Conservation (phyloP, 805 yeast genomes). For the Cyberlindnera petersonii region DNA sequence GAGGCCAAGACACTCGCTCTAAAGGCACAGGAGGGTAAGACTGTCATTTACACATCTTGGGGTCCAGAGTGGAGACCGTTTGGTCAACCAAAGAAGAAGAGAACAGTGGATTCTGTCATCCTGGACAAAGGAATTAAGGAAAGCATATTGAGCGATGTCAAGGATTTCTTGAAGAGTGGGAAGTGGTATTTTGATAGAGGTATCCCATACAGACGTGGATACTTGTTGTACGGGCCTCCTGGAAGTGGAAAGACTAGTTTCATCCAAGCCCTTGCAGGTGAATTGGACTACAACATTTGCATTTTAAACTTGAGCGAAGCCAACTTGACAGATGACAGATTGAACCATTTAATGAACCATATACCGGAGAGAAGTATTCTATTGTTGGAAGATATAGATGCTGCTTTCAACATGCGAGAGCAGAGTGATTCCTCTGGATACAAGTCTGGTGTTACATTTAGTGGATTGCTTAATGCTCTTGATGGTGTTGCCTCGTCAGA, state of each 20-base stretch:
- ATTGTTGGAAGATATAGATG: constrained; percentile 89
- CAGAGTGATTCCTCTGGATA: constrained; percentile 76
- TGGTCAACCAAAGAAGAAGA: constrained; percentile 89
- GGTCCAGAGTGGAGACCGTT: constrained; percentile 99
- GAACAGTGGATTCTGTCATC: constrained; percentile 81
- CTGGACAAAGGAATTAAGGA: constrained; percentile 74
- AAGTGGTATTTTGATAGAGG: constrained; percentile 94
- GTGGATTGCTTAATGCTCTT: constrained; percentile 87
- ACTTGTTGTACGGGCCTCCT: constrained; percentile 92
- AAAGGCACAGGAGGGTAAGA: constrained; percentile 82
- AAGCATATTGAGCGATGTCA: constrained; percentile 62
- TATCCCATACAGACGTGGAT: constrained; percentile 96
- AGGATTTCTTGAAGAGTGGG: constrained; percentile 74
- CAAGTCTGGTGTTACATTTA: constrained; percentile 87
- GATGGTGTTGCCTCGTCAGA: constrained; percentile 98
- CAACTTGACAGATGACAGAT: constrained; percentile 88
- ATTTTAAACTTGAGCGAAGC: constrained; percentile 86
- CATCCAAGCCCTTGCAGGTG: constrained; percentile 96
- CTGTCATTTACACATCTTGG: constrained; percentile 90
- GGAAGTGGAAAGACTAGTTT: constrained; percentile 96
- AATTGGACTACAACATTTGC: constrained; percentile 91
- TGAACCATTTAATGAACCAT: constrained; percentile 94
- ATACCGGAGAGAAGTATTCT: constrained; percentile 86
- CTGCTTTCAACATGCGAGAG: constrained; percentile 83
- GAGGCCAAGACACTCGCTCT: constrained; percentile 87